Conservation (phyloP, 2,329 filamentous ascomycete species). For the Bipolaris victoriae region DNA sequence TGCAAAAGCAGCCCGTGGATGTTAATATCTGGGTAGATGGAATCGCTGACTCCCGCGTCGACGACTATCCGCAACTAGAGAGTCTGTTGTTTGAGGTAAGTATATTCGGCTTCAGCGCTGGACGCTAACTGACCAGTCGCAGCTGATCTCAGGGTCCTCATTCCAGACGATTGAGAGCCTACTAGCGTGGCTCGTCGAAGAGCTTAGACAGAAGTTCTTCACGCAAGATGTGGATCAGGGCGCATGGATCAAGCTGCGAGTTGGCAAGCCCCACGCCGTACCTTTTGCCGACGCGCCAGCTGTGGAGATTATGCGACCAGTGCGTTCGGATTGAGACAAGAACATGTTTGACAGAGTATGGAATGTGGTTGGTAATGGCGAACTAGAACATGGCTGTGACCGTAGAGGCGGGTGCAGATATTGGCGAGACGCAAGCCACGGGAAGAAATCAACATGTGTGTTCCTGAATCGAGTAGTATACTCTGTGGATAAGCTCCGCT, state of each 20-base stretch:
- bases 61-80: constrained; percentile 65
- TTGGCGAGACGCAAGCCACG: constrained; percentile 10
- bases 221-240: constrained; percentile 38
- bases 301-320: constrained; percentile 61
- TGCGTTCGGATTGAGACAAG: constrained; percentile 16
- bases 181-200: constrained; percentile 44
- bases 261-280: constrained; percentile 77
- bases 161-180: constrained; percentile 59
- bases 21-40: constrained; percentile 68
- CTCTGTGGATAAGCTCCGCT: constrained; percentile 6
- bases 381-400: neutral
- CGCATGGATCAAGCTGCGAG: constrained; percentile 63
- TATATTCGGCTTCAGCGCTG: neutral
- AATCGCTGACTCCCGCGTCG: constrained; percentile 49
- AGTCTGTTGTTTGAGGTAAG: constrained; percentile 66
- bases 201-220: constrained; percentile 53
- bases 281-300: constrained; percentile 73
- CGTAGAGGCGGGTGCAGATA: constrained; percentile 3
- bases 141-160: constrained; percentile 52
- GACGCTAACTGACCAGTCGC: constrained; percentile 20
- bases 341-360: neutral
- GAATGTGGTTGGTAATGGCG: neutral
- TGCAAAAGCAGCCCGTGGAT: constrained; percentile 68
- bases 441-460: constrained; percentile 5
- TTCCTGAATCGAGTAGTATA: constrained; percentile 10